phyloP scores from a whole-genome alignment of 2,329 filamentous ascomycete species.

The Chaetomiaceae sp. region DNA sequence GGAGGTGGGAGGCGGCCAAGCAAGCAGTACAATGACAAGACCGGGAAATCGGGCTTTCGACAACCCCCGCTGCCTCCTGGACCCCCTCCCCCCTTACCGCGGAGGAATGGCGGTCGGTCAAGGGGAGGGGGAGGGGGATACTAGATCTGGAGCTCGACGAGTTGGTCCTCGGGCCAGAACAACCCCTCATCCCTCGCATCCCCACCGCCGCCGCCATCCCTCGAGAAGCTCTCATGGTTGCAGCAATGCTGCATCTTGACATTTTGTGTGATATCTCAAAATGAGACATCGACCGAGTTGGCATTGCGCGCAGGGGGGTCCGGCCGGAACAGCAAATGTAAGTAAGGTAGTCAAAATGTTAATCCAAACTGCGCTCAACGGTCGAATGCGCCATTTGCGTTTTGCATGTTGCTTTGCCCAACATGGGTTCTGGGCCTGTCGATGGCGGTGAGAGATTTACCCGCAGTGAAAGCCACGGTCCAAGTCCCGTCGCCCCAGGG shows the following conservation, averaged over 20 bases:
- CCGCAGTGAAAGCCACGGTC: background rate
- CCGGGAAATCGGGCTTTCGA: background rate
- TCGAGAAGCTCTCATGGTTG: too few species aligned
- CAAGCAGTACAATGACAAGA: conserved; percentile 10
- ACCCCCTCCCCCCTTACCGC: conserved; percentile 15
- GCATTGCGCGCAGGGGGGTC: too few species aligned
- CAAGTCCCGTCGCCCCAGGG: too few species aligned
- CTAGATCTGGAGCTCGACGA: too few species aligned
- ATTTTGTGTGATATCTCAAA: too few species aligned
- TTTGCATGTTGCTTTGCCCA: conserved; percentile 1
- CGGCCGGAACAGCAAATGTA: too few species aligned
- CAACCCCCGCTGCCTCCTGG: conserved; percentile 23
- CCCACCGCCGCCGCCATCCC: too few species aligned
- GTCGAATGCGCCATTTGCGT: conserved; percentile 1
- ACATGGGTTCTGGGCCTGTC: conserved; percentile 3
- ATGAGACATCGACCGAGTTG: too few species aligned
- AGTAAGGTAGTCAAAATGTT: too few species aligned
- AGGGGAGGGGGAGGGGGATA: background rate
- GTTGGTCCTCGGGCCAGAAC: too few species aligned
- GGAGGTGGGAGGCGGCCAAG: background rate
- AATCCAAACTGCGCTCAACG: background rate
- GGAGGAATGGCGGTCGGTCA: conserved; percentile 6
- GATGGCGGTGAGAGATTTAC: conserved; percentile 17
- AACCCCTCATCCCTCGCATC: too few species aligned
- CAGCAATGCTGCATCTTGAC: too few species aligned